These are phyloP conservation scores for Dactylorhiza incarnata DNA, from an alignment of 106 monocot genomes.

Conservation along the genomic window DNA sequence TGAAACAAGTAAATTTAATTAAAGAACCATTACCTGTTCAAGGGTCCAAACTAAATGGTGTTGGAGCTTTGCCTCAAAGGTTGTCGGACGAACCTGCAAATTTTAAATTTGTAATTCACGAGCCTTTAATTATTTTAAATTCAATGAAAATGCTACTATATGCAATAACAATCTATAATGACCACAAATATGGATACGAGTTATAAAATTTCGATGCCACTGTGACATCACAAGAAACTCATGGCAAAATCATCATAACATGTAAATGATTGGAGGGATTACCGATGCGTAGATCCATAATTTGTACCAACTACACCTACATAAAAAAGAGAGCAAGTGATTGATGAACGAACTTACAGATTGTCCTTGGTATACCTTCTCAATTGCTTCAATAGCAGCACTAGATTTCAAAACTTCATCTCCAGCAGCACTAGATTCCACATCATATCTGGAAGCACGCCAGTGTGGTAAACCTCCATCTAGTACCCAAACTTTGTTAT, in stretches of 20 bases:
- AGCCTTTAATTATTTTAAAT: no score
- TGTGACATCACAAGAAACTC: no score
- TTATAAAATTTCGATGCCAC: no score
- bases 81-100: slow-evolving; percentile 65
- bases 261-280: no score
- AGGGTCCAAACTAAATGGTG: slow-evolving; percentile 78
- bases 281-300: no score
- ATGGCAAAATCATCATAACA: no score
- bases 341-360: no score
- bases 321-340: neutral
- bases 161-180: no score
- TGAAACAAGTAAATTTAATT: no score
- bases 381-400: slow-evolving; percentile 90
- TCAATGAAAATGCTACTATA: no score
- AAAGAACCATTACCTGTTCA: slow-evolving; percentile 50
- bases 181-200: no score
- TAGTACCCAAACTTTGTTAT: slow-evolving; percentile 89
- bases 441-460: slow-evolving; percentile 88
- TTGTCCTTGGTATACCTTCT: slow-evolving; percentile 74
- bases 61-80: slow-evolving; percentile 72
- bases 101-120: neutral
- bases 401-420: slow-evolving; percentile 92
- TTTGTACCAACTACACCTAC: neutral
- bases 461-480: slow-evolving; percentile 94
- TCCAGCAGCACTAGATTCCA: slow-evolving; percentile 94